Evolutionary conservation across 768 basidiomycete species (phyloP).

Genomic region (Serendipita vermifera): DNA sequence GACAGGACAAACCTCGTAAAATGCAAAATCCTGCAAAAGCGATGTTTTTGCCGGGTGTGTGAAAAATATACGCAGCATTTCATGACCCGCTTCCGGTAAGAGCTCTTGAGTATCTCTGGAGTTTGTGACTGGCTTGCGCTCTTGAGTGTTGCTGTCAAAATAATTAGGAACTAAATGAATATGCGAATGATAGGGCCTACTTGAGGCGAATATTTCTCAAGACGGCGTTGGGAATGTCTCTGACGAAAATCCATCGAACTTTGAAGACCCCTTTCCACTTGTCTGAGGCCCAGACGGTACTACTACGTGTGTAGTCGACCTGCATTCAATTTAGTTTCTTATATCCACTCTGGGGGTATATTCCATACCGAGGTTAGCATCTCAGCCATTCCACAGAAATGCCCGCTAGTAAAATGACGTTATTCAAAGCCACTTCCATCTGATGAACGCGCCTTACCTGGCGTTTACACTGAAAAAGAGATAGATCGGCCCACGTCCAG

Average conservation of each 20-base stretch:
- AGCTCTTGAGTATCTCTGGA: constrained; percentile 97
- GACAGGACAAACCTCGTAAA: constrained; percentile 55
- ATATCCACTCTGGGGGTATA: no score
- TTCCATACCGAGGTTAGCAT: constrained; percentile 97
- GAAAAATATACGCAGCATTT: constrained; percentile 92
- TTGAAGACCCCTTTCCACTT: constrained; percentile 99
- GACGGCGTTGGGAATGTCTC: constrained; percentile 84
- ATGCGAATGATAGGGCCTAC: no score
- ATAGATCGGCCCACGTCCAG: constrained; percentile 85
- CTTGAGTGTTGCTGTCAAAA: constrained; percentile 75
- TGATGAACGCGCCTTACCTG: constrained; percentile 36
- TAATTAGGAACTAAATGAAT: no score
- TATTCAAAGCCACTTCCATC: no score
- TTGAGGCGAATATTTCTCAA: constrained; percentile 80
- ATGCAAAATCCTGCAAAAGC: constrained; percentile 83
- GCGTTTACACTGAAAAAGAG: constrained; percentile 98
- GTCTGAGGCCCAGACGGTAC: constrained; percentile 97
- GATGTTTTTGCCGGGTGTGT: constrained; percentile 89
- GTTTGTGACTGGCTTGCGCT: constrained; percentile 96
- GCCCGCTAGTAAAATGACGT: constrained; percentile 52
- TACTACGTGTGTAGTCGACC: constrained; percentile 89
- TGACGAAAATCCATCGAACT: constrained; percentile 94
- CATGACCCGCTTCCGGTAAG: constrained; percentile 88
- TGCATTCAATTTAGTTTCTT: no score
- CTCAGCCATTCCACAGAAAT: constrained; percentile 98